Base-by-base conservation (phyloP, 306 rosid species). In the Begonia loranthoides region DNA sequence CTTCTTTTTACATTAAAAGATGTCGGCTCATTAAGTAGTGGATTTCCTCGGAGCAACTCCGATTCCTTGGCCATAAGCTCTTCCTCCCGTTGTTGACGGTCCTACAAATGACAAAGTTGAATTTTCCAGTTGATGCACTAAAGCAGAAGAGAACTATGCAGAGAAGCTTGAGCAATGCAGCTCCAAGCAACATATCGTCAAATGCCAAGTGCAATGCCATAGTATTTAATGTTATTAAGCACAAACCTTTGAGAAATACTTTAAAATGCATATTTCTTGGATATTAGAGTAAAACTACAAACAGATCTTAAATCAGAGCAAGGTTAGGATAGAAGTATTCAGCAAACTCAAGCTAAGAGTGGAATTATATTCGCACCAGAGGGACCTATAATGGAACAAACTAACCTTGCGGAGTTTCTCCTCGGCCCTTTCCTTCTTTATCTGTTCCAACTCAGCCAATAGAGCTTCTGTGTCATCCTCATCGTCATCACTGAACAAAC, bases 361-460 rank as follows among this genome's bases (percentile, higher is more conserved):
- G 36, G 22, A 19, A 19, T 19, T 19, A 19, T 19, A 19, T 19
- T 19, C 22, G 2, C 22, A 19, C 22, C 22, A 19, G 22, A 19
- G 22, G 22, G 22, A 19, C 44, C 36, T 15, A 19, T 38, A 40
- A 13, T 22, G 5, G 9, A 13, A 24, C 8, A 63, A 16, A 9
- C 73, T 72, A 73, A 82, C 99, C 94, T 74, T 80, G 12, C 82
- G 79, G 5, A 74, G 80, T 80, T 78, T 86, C 76, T 90, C 96
- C 80, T 90, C 94, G 9, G 84, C 94, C 66, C 95, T 78, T 71
- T 90, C 99, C 76, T 81, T 86, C 78, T 76, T 90, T 70, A 90
- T 90, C 67, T 83, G 99, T 77, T 86, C 99, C 56, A 90, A 95
- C 82, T 90, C 99, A 13, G 94, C 96, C 74, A 80, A 41, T 55